Base-by-base conservation (phyloP, 2,329 filamentous ascomycete species). In the Exophiala phaeomuriformis region DNA sequence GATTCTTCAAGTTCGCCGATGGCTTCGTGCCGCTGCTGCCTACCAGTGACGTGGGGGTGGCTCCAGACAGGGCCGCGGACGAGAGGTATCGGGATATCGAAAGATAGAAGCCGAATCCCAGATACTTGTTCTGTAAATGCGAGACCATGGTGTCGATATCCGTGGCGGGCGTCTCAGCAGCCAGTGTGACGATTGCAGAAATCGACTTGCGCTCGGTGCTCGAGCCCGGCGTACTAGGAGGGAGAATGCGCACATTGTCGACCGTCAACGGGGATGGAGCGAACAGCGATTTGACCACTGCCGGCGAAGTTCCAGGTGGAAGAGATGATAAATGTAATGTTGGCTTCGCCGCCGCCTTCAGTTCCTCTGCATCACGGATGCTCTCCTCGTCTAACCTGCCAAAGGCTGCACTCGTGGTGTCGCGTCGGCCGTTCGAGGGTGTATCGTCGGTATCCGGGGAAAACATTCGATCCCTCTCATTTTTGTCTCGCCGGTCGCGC, bases 141-240 rank as follows among this genome's bases (percentile, higher is more conserved):
- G 83, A 91, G 49, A 95, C 87, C 0, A 84, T 80, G 3, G 81
- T 77, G 64, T 96, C 90, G 50, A 96, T 90, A 52, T 94, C 88
- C 28, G 84, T 86, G 0, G 85, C 86, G 0, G 89, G 81, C 0
- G 89, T 93, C 60, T 93, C 88, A 53, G 86, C 83, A 1, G 86
- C 83, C 31, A 95, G 72, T 0, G 86, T 90, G 43, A 93, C 85
- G 62, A 95, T 88, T 3, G 89, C 89, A 10, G 87, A 79, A 33
- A 82, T 78, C 1, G 84, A 85, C 64, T 83, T 90, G 54, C 85
- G 79, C 61, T 90, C 86, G 2, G 74, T 77, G 8, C 65, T 59
- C 10, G 63, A 51, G 7, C 71, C 70, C 1, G 79, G 71, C 2
- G 76, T 77, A 19, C 19, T 19, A 0, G 78, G 70, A 2, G 83